These are phyloP conservation scores for Corylus heterophylla DNA, from an alignment of 306 rosid genomes.

Conservation along the genomic window DNA sequence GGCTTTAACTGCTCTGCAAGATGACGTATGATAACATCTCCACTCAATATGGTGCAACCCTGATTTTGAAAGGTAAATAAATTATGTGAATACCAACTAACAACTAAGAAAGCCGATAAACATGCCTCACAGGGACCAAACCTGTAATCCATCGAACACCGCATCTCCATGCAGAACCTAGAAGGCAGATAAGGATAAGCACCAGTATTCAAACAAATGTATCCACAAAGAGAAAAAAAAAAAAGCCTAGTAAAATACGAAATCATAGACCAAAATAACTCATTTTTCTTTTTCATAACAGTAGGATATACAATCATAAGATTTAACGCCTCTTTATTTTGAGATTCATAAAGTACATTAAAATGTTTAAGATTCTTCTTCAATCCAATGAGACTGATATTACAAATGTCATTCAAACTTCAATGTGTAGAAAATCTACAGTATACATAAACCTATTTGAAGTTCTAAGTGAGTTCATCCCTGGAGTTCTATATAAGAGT, in stretches of 20 bases:
- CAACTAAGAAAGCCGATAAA: slow-evolving; percentile 13
- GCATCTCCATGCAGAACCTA: slow-evolving; percentile 98
- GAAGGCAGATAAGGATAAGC: slow-evolving; percentile 19
- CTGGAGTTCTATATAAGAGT: no score
- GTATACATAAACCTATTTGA: no score
- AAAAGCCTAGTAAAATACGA: neutral
- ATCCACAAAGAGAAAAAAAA: neutral
- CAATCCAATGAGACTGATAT: no score
- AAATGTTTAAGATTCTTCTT: no score
- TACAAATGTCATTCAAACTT: no score
- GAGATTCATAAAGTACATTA: no score
- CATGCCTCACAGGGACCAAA: slow-evolving; percentile 33
- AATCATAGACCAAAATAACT: no score
- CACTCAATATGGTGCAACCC: slow-evolving; percentile 95
- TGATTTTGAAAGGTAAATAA: slow-evolving; percentile 26
- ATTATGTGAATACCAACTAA: neutral
- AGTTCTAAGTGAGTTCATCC: no score
- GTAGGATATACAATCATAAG: no score
- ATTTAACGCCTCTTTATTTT: no score
- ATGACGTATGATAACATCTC: slow-evolving; percentile 89
- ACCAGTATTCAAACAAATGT: neutral
- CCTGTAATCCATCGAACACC: slow-evolving; percentile 75
- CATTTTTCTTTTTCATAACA: no score
- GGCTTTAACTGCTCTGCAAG: slow-evolving; percentile 77
- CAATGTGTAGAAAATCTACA: no score